A percentile compares a stretch with the other conserved stretches of the same genome.
These are phyloP conservation scores for Akanthomyces muscarius DNA, from an alignment of 2,329 filamentous ascomycete species.

Conservation along the genomic window DNA sequence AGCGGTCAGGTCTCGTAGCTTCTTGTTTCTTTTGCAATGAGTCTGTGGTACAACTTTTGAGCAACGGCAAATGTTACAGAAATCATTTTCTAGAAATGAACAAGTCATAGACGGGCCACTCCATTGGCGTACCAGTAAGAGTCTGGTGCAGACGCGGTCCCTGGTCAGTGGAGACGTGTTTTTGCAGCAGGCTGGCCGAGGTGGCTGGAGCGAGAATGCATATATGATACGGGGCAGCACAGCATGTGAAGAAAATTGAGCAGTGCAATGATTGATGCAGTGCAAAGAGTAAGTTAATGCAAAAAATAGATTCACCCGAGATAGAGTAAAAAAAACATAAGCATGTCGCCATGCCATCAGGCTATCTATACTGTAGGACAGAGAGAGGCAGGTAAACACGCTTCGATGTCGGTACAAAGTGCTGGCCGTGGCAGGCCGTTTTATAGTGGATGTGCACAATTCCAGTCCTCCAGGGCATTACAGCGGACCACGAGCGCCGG, in stretches of 20 bases:
- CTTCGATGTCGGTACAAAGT: too few species aligned
- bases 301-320: not conserved
- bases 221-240: not conserved
- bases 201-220: conserved; percentile 10
- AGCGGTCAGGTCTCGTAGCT: not conserved
- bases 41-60: not conserved
- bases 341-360: not conserved
- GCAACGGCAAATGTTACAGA: not conserved
- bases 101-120: not conserved
- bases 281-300: not conserved
- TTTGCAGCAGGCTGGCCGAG: conserved; percentile 3
- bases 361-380: not conserved
- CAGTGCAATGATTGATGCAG: not conserved
- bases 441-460: conserved; percentile 7
- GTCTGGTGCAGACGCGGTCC: conserved; percentile 16
- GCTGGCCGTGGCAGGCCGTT: too few species aligned
- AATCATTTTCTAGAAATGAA: not conserved
- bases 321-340: not conserved
- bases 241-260: conserved; percentile 2
- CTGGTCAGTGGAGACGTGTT: conserved; percentile 18
- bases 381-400: not conserved
- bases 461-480: not conserved
- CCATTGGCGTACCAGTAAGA: not conserved
- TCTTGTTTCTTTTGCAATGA: not conserved
- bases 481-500: not conserved